These are phyloP conservation scores for Graphiopsis chlorocephala DNA, from an alignment of 2,329 filamentous ascomycete species.

Conservation along the genomic window DNA sequence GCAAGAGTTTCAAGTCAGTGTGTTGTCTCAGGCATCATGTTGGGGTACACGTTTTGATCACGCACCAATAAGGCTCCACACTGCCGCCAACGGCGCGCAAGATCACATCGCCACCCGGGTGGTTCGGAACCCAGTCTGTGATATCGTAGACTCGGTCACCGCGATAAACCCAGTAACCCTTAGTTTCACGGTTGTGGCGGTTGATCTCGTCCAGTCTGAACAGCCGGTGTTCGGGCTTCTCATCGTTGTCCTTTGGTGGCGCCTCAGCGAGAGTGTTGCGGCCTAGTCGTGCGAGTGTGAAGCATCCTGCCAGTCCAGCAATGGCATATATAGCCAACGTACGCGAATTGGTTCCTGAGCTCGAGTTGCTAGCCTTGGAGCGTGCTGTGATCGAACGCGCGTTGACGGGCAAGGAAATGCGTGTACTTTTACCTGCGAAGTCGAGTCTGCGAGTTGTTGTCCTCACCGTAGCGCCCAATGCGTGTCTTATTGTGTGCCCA, in stretches of 20 bases:
- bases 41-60: too few species aligned
- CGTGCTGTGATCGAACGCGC: not conserved
- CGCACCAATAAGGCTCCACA: slow-evolving; percentile 63
- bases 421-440: slow-evolving; percentile 1
- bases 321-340: not conserved
- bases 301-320: not conserved
- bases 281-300: not conserved
- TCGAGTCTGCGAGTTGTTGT: not conserved
- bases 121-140: slow-evolving; percentile 64
- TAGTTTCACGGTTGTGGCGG: slow-evolving; percentile 41
- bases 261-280: not conserved
- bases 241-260: not conserved
- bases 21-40: too few species aligned
- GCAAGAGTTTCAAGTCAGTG: too few species aligned
- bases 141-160: slow-evolving; percentile 68
- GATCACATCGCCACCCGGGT: slow-evolving; percentile 68
- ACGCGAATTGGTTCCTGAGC: too few species aligned
- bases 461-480: not conserved
- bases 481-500: not conserved
- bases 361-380: not conserved
- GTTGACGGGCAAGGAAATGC: slow-evolving; percentile 2
- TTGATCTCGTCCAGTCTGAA: slow-evolving; percentile 32
- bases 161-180: slow-evolving; percentile 62
- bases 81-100: slow-evolving; percentile 62
- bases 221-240: not conserved